Evolutionary conservation across 495 filamentous ascomycete genomes (phyloP), one percentile per base, ranked within the genome.

Genomic region (Terfezia boudieri): DNA sequence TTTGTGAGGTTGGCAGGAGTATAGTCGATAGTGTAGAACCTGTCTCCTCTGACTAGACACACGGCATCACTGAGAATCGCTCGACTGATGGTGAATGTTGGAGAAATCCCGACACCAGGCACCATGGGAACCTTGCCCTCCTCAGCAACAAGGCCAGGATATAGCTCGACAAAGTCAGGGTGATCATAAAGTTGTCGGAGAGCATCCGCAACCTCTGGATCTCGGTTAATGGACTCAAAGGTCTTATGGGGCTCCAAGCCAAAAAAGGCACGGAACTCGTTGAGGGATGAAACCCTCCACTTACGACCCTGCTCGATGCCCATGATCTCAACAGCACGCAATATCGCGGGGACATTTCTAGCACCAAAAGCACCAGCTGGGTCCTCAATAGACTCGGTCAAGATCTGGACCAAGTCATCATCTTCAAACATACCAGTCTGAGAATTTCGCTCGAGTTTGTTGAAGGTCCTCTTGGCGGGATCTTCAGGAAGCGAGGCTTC

Each of bases 21-120:
- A 51, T 76, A 78, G 0, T 76, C 72, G 50, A 75, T 69, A 8
- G 87, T 92, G 67, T 90, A 88, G 68, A 89, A 87, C 7, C 87
- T 74, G 65, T 94, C 87, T 16, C 86, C 83, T 37, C 87, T 76
- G 38, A 92, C 85, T n/a, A 93, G 69, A 38, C 78, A 78, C 8
- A 87, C 82, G 2, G 87, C 87, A 64, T 94, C 87, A 0, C 84
- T 88, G 6, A 94, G 71, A 53, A 94, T 81, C 1, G 82, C 82
- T 57, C 84, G 76, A 2, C 83, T 87, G 51, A 84, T 81, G 12
- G 86, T 93, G 68, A 78, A 94, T 23, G 81, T 81, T 8, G 85
- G 82, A 52, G 80, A 79, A 43, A 94, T 77, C 51, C 86, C 86
- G 50, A 84, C 83, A 52, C 84, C 86, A 4, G 86, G 85, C 0